A percentile compares a stretch with the other conserved stretches of the same genome.
Conservation (phyloP, 306 rosid genomes). For the Citrullus mucosospermus region DNA sequence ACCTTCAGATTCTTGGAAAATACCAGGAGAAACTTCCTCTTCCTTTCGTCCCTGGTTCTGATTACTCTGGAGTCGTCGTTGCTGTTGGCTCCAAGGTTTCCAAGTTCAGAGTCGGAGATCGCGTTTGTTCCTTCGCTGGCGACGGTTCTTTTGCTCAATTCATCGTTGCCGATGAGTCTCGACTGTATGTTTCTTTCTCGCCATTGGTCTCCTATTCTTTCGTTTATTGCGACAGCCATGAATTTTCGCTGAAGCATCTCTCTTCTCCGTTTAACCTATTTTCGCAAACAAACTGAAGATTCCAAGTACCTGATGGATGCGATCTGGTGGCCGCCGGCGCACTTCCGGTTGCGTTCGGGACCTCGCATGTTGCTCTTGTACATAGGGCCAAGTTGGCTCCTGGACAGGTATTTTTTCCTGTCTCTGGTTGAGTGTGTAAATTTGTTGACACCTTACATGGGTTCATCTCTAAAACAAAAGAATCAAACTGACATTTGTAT, state of each 20-base stretch:
- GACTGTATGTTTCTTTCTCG: conserved; percentile 35
- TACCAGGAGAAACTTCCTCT: conserved; percentile 65
- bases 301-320: conserved; percentile 71
- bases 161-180: conserved; percentile 47
- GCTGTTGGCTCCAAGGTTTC: conserved; percentile 62
- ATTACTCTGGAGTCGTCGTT: conserved; percentile 70
- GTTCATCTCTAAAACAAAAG: neutral
- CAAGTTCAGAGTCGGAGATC: conserved; percentile 49
- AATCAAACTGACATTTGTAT: neutral
- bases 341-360: conserved; percentile 83
- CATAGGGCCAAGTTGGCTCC: conserved; percentile 65
- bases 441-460: neutral
- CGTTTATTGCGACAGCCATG: neutral
- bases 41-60: conserved; percentile 83
- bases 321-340: conserved; percentile 82
- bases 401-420: conserved; percentile 40
- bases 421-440: neutral
- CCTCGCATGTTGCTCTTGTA: conserved; percentile 79
- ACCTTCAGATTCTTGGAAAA: conserved; percentile 61
- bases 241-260: neutral
- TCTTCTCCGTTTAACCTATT: neutral
- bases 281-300: conserved; percentile 27
- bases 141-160: conserved; percentile 73
- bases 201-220: neutral
- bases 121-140: conserved; percentile 52